phyloP scores from a whole-genome alignment of 345 rosid species.

The Erucastrum elatum region DNA sequence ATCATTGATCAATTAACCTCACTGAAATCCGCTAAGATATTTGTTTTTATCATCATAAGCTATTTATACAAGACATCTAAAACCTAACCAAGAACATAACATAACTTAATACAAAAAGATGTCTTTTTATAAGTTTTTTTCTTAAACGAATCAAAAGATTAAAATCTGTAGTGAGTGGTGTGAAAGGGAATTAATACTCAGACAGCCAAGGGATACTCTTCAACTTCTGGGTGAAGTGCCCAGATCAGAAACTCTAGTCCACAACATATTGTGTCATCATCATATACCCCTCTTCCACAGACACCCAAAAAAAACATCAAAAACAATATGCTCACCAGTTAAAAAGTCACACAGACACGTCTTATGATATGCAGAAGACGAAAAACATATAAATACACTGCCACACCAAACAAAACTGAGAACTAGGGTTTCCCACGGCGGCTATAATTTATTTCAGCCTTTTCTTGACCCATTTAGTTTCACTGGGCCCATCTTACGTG shows the following conservation, averaged over 20 bases:
- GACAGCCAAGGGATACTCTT: slow-evolving; percentile 99
- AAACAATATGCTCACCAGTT: neutral
- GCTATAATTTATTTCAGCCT: neutral
- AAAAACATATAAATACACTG: slow-evolving; percentile 19
- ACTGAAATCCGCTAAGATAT: slow-evolving; percentile 99
- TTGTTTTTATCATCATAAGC: slow-evolving; percentile 73
- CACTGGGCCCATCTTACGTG: neutral
- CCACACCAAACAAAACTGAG: neutral
- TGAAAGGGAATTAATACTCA: slow-evolving; percentile 52
- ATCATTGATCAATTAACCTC: slow-evolving; percentile 68
- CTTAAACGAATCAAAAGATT: neutral
- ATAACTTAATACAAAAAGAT: neutral
- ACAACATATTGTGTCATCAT: slow-evolving; percentile 65
- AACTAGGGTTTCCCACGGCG: slow-evolving; percentile 12
- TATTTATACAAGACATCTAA: neutral
- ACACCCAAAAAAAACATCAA: neutral
- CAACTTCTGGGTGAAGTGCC: slow-evolving; percentile 51
- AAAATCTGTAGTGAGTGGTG: neutral
- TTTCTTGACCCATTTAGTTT: neutral
- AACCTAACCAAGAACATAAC: neutral
- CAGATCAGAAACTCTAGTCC: slow-evolving; percentile 99
- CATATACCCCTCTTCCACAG: slow-evolving; percentile 35
- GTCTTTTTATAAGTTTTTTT: neutral
- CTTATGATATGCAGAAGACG: neutral
- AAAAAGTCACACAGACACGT: neutral